Base-by-base conservation (phyloP, 345 rosid species). In the Bruguiera parviflora region DNA sequence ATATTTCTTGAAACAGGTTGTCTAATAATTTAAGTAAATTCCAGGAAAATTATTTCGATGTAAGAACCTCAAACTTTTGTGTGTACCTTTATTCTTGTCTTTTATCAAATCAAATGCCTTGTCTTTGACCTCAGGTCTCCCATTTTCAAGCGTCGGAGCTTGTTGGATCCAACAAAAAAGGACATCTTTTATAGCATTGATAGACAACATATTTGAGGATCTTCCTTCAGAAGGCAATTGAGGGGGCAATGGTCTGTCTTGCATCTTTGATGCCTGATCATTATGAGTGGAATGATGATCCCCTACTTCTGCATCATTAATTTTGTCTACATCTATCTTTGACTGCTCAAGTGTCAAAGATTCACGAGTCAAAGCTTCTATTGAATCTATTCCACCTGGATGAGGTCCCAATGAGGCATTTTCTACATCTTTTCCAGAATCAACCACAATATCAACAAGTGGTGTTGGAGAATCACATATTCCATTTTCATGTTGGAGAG, bases 81-180 rank as follows among this genome's bases (percentile, higher is more conserved):
- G 24, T 16, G 4, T 73, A 73, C 77, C 77, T 59, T 15, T 53
- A 29, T 55, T 39, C n/a, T 67, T 73, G 21, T 52, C 51, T 28
- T 55, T 55, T 9, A 31, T 16, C 55, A 49, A 33, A 67, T 22
- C 46, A 56, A 28, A 6, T 61, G 24, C 33, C 22, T 29, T 33
- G 31, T 53, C 63, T 63, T 31, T 62, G 6, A 15, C 61, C 53
- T 5, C 32, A 63, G 18, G n/a, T 61, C 46, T 53, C 27, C 20
- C 46, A n/a, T 39, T 67, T 58, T 49, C 60, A 33, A 15, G 24
- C 32, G 10, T 20, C 52, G 47, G 18, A 28, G 24, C 62, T 67
- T 22, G 63, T 43, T 37, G 63, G 33, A 35, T 37, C 32, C 52
- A 67, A 55, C 72, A 71, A 71, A 27, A n/a, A 13, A 43, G 24